These are phyloP conservation scores for Allium fistulosum DNA, from an alignment of 106 monocot genomes.

Conservation along the genomic window DNA sequence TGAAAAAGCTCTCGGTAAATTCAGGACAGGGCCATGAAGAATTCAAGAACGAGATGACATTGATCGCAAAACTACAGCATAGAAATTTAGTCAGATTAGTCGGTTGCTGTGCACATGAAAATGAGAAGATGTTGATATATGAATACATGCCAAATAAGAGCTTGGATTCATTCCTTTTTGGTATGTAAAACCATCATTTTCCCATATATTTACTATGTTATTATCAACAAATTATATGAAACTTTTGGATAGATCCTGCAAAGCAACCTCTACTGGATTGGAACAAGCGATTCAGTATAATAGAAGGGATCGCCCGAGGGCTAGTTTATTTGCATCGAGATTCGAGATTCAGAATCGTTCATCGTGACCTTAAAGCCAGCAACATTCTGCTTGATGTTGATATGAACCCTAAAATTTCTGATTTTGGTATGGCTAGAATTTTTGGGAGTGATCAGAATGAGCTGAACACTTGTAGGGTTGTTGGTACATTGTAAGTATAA, in stretches of 20 bases:
- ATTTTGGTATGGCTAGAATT: slow-evolving; percentile 63
- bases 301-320: slow-evolving; percentile 56
- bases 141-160: slow-evolving; percentile 61
- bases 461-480: slow-evolving; percentile 30
- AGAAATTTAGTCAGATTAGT: slow-evolving; percentile 50
- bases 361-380: slow-evolving; percentile 64
- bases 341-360: slow-evolving; percentile 44
- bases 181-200: slow-evolving; percentile 8
- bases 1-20: slow-evolving; percentile 41
- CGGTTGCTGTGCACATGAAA: slow-evolving; percentile 50
- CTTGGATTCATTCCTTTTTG: slow-evolving; percentile 51
- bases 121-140: slow-evolving; percentile 52
- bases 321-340: slow-evolving; percentile 54
- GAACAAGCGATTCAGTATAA: slow-evolving; percentile 32
- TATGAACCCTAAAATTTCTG: slow-evolving; percentile 64
- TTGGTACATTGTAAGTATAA: slow-evolving; percentile 48
- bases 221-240: not conserved
- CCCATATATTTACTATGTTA: no score
- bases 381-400: slow-evolving; percentile 42
- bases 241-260: slow-evolving; percentile 19
- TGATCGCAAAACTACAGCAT: slow-evolving; percentile 62
- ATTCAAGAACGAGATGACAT: slow-evolving; percentile 54
- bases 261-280: slow-evolving; percentile 32
- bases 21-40: slow-evolving; percentile 57
- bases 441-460: slow-evolving; percentile 43